These are phyloP conservation scores for Fusarium sambucinum DNA, from an alignment of 2,329 filamentous ascomycete species.

Conservation along the genomic window DNA sequence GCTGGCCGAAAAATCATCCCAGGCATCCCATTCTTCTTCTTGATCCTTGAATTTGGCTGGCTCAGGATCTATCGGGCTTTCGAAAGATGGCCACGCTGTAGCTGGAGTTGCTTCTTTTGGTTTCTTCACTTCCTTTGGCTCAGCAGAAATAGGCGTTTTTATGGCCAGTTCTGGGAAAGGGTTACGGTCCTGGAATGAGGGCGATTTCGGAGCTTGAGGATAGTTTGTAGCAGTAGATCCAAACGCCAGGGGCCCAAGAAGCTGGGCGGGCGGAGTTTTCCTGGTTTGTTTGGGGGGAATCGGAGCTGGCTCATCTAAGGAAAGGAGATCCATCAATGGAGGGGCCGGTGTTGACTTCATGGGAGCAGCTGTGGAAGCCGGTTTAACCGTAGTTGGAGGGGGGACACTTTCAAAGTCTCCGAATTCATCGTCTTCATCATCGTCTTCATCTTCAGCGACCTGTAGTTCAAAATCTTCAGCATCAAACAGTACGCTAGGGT, in stretches of 20 bases:
- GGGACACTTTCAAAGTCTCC: constrained; percentile 69
- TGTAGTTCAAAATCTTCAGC: constrained; percentile 66
- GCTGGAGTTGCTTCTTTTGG: constrained; percentile 55
- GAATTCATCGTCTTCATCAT: constrained; percentile 64
- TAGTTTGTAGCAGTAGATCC: constrained; percentile 50
- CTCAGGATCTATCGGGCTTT: constrained; percentile 31
- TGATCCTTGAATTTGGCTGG: constrained; percentile 41
- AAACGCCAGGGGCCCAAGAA: constrained; percentile 50
- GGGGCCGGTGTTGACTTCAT: constrained; percentile 38
- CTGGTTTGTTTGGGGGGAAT: constrained; percentile 16
- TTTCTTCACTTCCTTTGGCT: constrained; percentile 52
- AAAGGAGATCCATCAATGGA: constrained; percentile 58
- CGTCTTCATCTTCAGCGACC: constrained; percentile 55
- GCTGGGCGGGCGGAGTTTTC: constrained; percentile 49
- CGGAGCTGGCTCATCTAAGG: constrained; percentile 52
- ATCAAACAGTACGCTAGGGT: constrained; percentile 75
- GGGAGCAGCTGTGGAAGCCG: constrained; percentile 23
- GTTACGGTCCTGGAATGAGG: constrained; percentile 66
- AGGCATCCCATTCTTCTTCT: constrained; percentile 65
- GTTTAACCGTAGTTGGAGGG: constrained; percentile 6
- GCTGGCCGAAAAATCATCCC: constrained; percentile 58
- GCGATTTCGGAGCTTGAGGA: constrained; percentile 63
- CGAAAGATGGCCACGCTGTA: constrained; percentile 61
- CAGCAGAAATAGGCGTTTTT: constrained; percentile 56
- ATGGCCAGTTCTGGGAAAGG: constrained; percentile 64